Evolutionary conservation across 768 basidiomycete species (phyloP), one percentile per base, ranked within the genome.

Genomic region (Daedaleopsis sinensis): DNA sequence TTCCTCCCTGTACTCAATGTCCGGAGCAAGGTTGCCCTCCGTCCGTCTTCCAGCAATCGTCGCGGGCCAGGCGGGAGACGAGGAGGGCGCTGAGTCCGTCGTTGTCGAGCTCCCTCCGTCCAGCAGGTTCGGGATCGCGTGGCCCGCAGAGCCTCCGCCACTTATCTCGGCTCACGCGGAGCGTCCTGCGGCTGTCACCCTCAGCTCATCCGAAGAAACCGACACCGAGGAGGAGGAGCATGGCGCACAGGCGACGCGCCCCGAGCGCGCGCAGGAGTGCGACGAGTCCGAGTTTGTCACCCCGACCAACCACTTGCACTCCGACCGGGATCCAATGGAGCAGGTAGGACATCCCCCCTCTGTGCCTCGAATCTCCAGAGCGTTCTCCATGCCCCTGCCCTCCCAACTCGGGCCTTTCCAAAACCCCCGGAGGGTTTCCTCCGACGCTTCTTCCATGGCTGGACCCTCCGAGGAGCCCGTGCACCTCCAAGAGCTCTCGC

Each of bases 341-440:
- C 69, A 72, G 43, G 64, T 57, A 59, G 56, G 64, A 21, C 74
- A 73, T 51, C 66, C 72, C 16, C 67, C 65, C 48, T 58, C 72
- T 58, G 64, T 74, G 13, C 86, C 89, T 48, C 81, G 81, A n/a
- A 83, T 93, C 59, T 85, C 86, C 52, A 84, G 94, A 56, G 87
- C 90, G 2, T 86, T 89, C 67, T 92, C 93, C 18, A 84, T 88
- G 77, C 94, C 94, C 19, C 75, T 88, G n/a, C 85, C 91, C 13
- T 84, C 86, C 15, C 90, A 93, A 72, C 83, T 95, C n/a, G 83
- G 83, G 46, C 84, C 87, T 63, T 79, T 95, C 27, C 83, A 82
- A 67, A 87, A 94, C 68, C 94, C 93, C 9, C 80, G 79, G 65
- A 79, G 85, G 63, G 18, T 67, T 49, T 58, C 67, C 19, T 63